These are phyloP conservation scores for Raphanus hybrid DNA, from an alignment of 441 rosid species.

Conservation along the genomic window DNA sequence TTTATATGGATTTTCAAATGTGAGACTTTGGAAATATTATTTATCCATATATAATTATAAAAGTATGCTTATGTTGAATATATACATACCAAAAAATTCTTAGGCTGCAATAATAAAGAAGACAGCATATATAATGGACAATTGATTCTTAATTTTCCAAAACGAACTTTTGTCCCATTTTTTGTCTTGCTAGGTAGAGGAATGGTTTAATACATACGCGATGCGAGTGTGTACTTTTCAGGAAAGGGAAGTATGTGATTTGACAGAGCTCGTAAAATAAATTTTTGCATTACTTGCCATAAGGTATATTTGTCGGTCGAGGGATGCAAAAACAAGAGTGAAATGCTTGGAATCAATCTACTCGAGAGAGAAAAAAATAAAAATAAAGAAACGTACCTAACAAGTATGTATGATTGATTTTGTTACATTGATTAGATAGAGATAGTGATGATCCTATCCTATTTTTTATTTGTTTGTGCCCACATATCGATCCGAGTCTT, in stretches of 20 bases:
- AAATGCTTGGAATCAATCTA: conserved; percentile 27
- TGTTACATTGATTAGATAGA: conserved; percentile 36
- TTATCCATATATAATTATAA: neutral
- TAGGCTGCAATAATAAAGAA: no score
- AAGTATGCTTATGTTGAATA: neutral
- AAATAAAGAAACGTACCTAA: conserved; percentile 35
- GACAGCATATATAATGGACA: no score
- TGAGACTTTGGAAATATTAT: neutral
- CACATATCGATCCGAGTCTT: conserved; percentile 25
- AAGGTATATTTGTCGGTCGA: no score
- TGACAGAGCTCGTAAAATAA: no score
- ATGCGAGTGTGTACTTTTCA: no score
- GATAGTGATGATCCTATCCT: conserved; percentile 33
- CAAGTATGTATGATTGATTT: conserved; percentile 35
- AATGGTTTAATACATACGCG: no score
- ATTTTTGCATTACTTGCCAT: no score
- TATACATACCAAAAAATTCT: neutral
- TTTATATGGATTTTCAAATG: neutral
- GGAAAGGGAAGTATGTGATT: no score
- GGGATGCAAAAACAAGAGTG: neutral
- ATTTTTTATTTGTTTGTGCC: conserved; percentile 25
- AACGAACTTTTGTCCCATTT: no score
- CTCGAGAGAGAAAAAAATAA: neutral
- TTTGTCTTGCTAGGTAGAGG: no score
- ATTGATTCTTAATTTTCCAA: no score